Conservation (phyloP, 208 protist genomes). For the Crithidia thermophila region DNA sequence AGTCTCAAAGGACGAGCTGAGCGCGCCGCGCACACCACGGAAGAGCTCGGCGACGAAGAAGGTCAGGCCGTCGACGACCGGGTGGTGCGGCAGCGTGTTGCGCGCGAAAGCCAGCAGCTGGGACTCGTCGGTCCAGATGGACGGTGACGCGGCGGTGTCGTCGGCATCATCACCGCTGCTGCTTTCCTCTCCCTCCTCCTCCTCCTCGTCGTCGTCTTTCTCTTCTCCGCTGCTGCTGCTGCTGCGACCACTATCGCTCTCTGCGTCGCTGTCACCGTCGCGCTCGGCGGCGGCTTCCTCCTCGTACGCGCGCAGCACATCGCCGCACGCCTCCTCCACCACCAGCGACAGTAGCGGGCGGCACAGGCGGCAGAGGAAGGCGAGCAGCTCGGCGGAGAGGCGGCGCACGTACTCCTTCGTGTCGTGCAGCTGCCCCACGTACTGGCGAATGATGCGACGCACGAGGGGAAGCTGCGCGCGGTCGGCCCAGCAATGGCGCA, state of each 20-base stretch:
- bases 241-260: neutral
- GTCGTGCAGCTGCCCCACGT: slow-evolving; percentile 77
- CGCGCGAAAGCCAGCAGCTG: slow-evolving; percentile 47
- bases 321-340: slow-evolving; percentile 52
- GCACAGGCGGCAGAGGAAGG: slow-evolving; percentile 66
- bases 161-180: neutral
- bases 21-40: slow-evolving; percentile 79
- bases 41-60: slow-evolving; percentile 76
- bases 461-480: slow-evolving; percentile 33
- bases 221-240: slow-evolving; percentile 7
- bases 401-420: slow-evolving; percentile 86
- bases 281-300: neutral
- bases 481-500: slow-evolving; percentile 60
- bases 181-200: slow-evolving; percentile 1
- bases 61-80: slow-evolving; percentile 67
- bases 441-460: slow-evolving; percentile 56
- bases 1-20: slow-evolving; percentile 82
- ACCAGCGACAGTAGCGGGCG: slow-evolving; percentile 56
- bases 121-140: slow-evolving; percentile 23
- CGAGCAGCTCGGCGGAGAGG: slow-evolving; percentile 79
- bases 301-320: slow-evolving; percentile 52
- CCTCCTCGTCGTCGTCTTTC: slow-evolving; percentile 22
- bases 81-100: slow-evolving; percentile 47
- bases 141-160: neutral
- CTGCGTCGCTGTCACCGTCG: slow-evolving; percentile 6